Evolutionary conservation across 495 filamentous ascomycete species (phyloP).

Genomic region (Penicillium diatomitis): DNA sequence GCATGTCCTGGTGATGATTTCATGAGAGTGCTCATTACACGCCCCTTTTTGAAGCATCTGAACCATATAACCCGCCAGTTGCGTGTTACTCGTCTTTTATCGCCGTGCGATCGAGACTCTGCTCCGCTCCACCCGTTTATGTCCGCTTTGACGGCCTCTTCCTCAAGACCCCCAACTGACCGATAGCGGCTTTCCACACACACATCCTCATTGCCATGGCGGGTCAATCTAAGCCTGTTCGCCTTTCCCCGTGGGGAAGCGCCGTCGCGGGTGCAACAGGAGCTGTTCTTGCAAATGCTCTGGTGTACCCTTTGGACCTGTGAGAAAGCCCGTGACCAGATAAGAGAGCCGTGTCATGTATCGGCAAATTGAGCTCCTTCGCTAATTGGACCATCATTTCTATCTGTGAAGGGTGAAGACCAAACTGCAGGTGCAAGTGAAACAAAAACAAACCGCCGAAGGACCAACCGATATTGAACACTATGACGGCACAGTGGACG

Average conservation of each 20-base stretch:
- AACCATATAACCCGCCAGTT: not conserved
- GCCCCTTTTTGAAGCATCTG: not conserved
- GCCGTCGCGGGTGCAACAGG: constrained; percentile 90
- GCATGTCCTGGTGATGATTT: not conserved
- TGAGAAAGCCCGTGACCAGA: constrained; percentile 22
- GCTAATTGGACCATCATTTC: too few relatives aligned
- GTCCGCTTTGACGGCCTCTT: constrained; percentile 5
- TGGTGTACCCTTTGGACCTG: constrained; percentile 97
- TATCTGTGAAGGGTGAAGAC: constrained; percentile 70
- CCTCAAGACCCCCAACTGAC: constrained; percentile 1
- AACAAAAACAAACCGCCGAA: constrained; percentile 33
- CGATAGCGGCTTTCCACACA: not conserved
- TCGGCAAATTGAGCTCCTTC: too few relatives aligned
- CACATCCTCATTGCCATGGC: constrained; percentile 57
- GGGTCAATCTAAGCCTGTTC: constrained; percentile 66
- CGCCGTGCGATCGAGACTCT: constrained; percentile 9
- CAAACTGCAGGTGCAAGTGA: constrained; percentile 92
- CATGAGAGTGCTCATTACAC: not conserved
- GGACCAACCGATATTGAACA: constrained; percentile 45
- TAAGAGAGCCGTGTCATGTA: not conserved
- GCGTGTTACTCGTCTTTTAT: not conserved
- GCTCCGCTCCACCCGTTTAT: constrained; percentile 16
- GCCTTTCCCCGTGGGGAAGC: constrained; percentile 85
- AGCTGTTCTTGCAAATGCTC: constrained; percentile 87
- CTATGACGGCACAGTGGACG: constrained; percentile 80